Evolutionary conservation across 2,329 filamentous ascomycete species (phyloP), one percentile per base, ranked within the genome.

Genomic region (Orbilia quercus): DNA sequence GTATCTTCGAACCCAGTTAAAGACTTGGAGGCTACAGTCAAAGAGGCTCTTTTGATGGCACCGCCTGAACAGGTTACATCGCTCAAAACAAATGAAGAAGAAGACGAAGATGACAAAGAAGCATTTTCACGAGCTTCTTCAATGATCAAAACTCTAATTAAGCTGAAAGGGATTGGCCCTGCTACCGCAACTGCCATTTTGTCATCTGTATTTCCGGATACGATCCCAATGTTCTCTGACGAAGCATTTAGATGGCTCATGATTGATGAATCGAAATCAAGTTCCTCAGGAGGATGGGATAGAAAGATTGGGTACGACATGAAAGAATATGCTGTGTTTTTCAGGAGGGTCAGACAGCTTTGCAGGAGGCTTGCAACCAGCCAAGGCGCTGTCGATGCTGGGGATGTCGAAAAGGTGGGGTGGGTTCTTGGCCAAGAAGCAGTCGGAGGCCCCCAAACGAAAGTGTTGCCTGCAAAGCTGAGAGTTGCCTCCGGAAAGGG

Each of bases 181-280:
- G 91, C 91, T 6, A 94, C 91, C 0, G 91, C 90, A 0, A 91
- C 90, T 0, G 84, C 95, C 31, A 81, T 94, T 0, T 84, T 95
- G 1, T 85, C 88, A 2, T 86, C 90, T 2, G 85, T 88, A 75
- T 84, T 88, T 71, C 84, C 88, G 0, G 80, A 82, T 0, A 80
- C 81, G 11, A 83, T 88, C 53, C 85, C 90, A 1, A 94, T 94
- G 83, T 94, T 94, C 81, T 90, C 88, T 1, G 91, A 96, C 78
- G 91, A 95, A 80, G 84, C 89, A 2, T 94, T 88, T 78, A 85
- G 88, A 75, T 94, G 90, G 90, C 81, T 90, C 4, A 86, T 86
- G 77, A 86, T 85, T 78, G 79, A 80, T n/a, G 83, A 84, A 0
- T 81, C 82, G 40, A 84, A 84, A 0, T 81, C 82, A 42, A 84